A percentile compares a stretch with the other conserved stretches of the same genome.
Evolutionary conservation across 139 green algal genomes (phyloP).

Genomic region (Yamagishiella unicocca): DNA sequence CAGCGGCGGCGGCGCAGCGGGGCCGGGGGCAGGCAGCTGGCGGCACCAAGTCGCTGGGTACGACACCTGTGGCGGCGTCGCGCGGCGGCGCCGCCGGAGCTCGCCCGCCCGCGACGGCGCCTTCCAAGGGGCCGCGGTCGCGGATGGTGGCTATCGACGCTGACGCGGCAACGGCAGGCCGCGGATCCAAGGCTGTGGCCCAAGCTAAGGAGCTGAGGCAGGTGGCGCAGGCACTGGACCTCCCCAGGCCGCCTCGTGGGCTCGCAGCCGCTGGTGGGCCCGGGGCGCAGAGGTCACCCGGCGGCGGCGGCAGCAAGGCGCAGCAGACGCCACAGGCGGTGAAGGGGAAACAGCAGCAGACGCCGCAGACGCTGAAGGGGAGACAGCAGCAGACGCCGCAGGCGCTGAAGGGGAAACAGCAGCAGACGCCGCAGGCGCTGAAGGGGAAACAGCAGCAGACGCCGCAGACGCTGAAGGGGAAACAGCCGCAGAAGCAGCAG

Average conservation of each 20-base stretch:
- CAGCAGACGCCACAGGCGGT: too few species aligned
- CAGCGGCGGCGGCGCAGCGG: neutral
- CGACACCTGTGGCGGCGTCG: neutral
- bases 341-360: neutral
- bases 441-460: neutral
- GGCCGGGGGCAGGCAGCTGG: neutral
- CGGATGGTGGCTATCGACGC: neutral
- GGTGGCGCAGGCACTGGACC: neutral
- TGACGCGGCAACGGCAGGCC: neutral
- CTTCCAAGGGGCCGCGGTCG: neutral
- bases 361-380: too few species aligned
- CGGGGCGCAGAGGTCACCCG: too few species aligned
- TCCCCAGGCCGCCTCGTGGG: neutral
- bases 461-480: neutral
- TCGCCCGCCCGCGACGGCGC: neutral
- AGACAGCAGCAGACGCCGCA: too few species aligned
- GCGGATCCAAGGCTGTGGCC: neutral
- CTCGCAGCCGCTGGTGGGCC: neutral
- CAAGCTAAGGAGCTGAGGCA: neutral
- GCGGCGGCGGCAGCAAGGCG: too few species aligned
- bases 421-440: neutral
- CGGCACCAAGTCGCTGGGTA: neutral
- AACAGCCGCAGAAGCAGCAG: neutral
- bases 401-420: too few species aligned
- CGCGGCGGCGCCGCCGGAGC: neutral